Conservation (phyloP, 2,329 filamentous ascomycete species). For the Pyricularia pennisetigena region DNA sequence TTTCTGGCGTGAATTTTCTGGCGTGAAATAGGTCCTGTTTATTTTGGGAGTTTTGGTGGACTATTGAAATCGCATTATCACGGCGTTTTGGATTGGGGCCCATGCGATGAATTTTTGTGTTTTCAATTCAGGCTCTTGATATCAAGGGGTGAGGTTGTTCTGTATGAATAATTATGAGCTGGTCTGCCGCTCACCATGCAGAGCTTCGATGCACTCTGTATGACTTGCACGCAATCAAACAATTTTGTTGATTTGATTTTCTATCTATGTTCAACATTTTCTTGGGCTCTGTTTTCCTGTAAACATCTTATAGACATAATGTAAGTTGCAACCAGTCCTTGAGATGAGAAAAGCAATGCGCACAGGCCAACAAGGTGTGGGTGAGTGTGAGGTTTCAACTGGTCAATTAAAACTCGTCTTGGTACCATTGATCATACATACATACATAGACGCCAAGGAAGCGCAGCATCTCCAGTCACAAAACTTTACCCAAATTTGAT, state of each 20-base stretch:
- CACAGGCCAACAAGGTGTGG: not conserved
- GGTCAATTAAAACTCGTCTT: not conserved
- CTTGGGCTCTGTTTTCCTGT: not conserved
- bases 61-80: not conserved
- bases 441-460: too few relatives aligned
- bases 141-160: not conserved
- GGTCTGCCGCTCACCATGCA: not conserved
- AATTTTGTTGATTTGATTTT: not conserved
- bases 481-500: not conserved
- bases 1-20: constrained; percentile 45
- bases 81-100: not conserved
- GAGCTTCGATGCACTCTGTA: not conserved
- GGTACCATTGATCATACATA: not conserved
- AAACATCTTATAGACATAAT: not conserved
- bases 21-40: constrained; percentile 14
- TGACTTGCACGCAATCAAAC: not conserved
- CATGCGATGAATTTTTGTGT: not conserved
- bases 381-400: not conserved
- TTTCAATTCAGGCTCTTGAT: not conserved
- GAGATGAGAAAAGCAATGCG: not conserved
- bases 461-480: not conserved
- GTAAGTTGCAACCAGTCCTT: not conserved
- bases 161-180: not conserved
- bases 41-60: not conserved
- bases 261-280: not conserved